A percentile compares a stretch with the other conserved stretches of the same genome.
Evolutionary conservation across 257 asterid species (phyloP).

Genomic region (Ajuga chamaepitys): DNA sequence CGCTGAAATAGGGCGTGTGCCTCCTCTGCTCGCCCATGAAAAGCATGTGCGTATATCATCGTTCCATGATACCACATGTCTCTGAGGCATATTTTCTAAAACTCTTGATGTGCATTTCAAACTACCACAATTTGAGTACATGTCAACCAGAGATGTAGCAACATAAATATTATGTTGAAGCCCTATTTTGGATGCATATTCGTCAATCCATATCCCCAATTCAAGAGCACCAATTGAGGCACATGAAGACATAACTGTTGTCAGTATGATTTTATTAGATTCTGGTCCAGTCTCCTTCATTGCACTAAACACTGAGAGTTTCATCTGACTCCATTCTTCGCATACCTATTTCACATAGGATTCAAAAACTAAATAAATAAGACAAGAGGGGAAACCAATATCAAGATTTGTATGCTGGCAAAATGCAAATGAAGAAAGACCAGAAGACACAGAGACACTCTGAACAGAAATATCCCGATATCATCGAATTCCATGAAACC

Average conservation of each 20-base stretch:
- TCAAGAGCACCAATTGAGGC: constrained; percentile 81
- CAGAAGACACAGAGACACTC: too few relatives aligned
- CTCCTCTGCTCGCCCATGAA: constrained; percentile 59
- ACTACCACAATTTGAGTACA: constrained; percentile 88
- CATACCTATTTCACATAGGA: constrained; percentile 42
- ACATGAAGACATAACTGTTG: constrained; percentile 74
- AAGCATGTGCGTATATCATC: constrained; percentile 82
- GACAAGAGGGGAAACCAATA: not conserved
- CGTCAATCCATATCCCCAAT: constrained; percentile 54
- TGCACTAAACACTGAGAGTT: constrained; percentile 46
- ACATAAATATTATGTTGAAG: constrained; percentile 52
- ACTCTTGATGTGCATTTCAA: constrained; percentile 50
- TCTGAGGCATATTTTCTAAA: constrained; percentile 56
- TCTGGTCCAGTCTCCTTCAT: constrained; percentile 59
- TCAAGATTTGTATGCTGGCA: not conserved
- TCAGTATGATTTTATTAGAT: constrained; percentile 71
- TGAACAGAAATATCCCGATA: constrained; percentile 64
- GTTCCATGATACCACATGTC: constrained; percentile 89
- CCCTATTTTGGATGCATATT: constrained; percentile 50
- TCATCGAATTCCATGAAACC: constrained; percentile 86
- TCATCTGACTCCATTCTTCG: constrained; percentile 85
- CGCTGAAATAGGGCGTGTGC: constrained; percentile 62
- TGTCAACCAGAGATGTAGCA: constrained; percentile 74
- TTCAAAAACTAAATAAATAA: not conserved
- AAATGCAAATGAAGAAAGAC: not conserved